Evolutionary conservation across 208 protist genomes (phyloP).

Genomic region (Acanthamoeba royreba): DNA sequence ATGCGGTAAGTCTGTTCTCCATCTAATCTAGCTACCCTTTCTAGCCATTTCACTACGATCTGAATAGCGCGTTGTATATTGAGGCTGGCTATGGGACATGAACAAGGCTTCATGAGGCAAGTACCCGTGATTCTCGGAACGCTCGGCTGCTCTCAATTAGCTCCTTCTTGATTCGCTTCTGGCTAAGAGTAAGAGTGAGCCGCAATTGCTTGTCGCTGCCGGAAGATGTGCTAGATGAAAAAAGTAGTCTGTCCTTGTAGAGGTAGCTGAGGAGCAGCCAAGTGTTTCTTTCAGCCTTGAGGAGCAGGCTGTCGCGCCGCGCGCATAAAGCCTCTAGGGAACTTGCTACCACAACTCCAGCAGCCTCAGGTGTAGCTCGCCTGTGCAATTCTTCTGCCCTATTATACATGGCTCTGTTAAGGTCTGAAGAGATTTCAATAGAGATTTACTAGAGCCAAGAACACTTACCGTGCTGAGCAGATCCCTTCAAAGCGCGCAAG

Average conservation of each 20-base stretch:
- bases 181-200: neutral
- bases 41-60: neutral
- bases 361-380: neutral
- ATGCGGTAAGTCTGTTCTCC: neutral
- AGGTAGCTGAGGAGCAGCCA: neutral
- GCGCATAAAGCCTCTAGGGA: neutral
- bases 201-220: neutral
- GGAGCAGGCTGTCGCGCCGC: neutral
- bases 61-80: no score
- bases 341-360: neutral
- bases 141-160: neutral
- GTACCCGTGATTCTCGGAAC: neutral
- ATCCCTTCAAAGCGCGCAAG: neutral
- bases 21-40: neutral
- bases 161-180: neutral
- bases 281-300: neutral
- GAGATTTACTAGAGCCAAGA: neutral
- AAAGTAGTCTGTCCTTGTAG: neutral
- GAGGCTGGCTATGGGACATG: no score
- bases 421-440: neutral
- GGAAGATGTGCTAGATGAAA: neutral
- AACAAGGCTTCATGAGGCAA: no score
- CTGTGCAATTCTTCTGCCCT: neutral
- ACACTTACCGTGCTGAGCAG: neutral
- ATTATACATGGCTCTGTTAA: no score